Conservation (phyloP, 805 yeast genomes). For the Kodamaea fukazawae region DNA sequence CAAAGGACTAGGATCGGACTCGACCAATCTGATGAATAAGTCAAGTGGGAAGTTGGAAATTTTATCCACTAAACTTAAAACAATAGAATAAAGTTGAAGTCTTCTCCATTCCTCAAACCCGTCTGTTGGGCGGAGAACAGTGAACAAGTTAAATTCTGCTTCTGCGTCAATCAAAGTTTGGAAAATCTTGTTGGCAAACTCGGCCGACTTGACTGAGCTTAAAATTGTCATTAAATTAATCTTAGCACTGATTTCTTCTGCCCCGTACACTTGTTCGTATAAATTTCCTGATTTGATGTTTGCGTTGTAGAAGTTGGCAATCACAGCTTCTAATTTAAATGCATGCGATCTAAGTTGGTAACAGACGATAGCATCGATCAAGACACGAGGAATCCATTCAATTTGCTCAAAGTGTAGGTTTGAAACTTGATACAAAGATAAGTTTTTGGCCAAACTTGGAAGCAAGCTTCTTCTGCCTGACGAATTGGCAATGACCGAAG, state of each 20-base stretch:
- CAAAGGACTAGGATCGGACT: conserved; percentile 71
- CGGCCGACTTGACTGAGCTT: conserved; percentile 25
- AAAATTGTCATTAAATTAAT: conserved; percentile 50
- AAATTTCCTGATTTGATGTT: conserved; percentile 30
- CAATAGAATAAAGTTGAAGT: conserved; percentile 51
- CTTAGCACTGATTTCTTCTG: conserved; percentile 53
- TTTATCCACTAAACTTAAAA: conserved; percentile 44
- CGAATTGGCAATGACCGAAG: conserved; percentile 46
- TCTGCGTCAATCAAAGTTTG: conserved; percentile 36
- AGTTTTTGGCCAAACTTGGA: conserved; percentile 51
- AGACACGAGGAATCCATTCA: conserved; percentile 50
- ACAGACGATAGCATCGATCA: conserved; percentile 46
- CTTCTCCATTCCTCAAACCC: conserved; percentile 69
- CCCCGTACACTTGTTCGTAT: conserved; percentile 54
- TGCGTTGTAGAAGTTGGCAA: conserved; percentile 52
- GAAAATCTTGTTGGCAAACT: conserved; percentile 32
- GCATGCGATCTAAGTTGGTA: conserved; percentile 55
- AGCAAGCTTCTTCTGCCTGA: conserved; percentile 66
- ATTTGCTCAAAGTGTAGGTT: conserved; percentile 36
- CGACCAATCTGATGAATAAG: conserved; percentile 34
- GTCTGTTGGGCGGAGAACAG: conserved; percentile 56
- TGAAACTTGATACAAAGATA: conserved; percentile 44
- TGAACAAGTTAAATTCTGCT: conserved; percentile 41
- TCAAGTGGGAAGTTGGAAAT: conserved; percentile 23
- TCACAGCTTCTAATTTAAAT: conserved; percentile 57